Evolutionary conservation across 768 basidiomycete genomes (phyloP), one percentile per base, ranked within the genome.

Genomic region (Termitomyces eurrhizus): DNA sequence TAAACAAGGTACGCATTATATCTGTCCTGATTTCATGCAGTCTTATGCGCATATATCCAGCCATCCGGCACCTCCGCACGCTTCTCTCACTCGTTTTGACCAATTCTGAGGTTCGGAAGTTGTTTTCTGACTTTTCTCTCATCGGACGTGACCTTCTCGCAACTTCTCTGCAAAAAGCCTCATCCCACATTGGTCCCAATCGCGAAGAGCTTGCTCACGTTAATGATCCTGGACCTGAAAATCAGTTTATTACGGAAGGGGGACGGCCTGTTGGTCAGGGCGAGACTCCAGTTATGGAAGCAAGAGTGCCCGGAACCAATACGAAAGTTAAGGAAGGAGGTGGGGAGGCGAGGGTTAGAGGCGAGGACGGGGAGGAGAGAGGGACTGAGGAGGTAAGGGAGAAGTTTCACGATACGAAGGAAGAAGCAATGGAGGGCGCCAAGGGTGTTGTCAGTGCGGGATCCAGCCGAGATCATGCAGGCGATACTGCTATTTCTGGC

Each of bases 21-120:
- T 21, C 7, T 7, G 24, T 41, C 1, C 2, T 0, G 44, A 46
- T 67, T 46, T 49, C 16, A 52, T 57, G 52, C 7, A 35, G 21
- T 7, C 16, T 56, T 1, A 56, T 13, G 8, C 39, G 2, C 37
- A 54, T 16, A 26, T 2, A n/a, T 61, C 9, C 51, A 90, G 93
- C 93, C 24, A 84, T 90, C 50, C 81, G 82, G 58, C 93, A 98
- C 73, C 83, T 98, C 16, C 92, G 95, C 64, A 95, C 94, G 0
- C 83, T 99, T 51, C 79, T 92, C 61, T 83, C 84, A 46, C 88
- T 98, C 67, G 79, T 98, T 68, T 80, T 94, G 63, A 96, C 95
- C 70, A 99, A 99, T 76, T 89, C 91, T 0, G 92, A 96, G 75
- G 89, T 91, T 35, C 89, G 94, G 67, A 96, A 97, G 72, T 86